Evolutionary conservation across 1,284 basidiomycete species (phyloP), one percentile per base, ranked within the genome.

Genomic region (Sporisorium graminicola): DNA sequence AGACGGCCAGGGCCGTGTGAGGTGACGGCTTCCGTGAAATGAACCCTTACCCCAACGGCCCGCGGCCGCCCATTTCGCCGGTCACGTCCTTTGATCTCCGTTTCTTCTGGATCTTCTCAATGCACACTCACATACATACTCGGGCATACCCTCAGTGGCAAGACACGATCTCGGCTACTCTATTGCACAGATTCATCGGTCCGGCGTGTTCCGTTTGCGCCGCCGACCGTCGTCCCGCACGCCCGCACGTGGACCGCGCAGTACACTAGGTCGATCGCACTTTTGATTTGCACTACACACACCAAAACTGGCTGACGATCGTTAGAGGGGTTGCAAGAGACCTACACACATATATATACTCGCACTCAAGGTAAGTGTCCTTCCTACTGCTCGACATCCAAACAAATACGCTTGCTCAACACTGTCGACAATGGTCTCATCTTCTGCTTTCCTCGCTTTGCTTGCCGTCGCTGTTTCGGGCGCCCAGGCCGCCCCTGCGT

Each of bases 401-500:
- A n/a, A 8, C 27, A 50, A 18, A 1, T 26, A 22, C 52, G 22
- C 26, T 35, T 35, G n/a, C 37, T 10, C 24, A 14, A 18, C 27
- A 8, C 9, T 31, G 10, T 40, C 27, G 14, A 27, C 49, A 9
- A 65, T 71, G 62, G 58, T 71, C 20, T 61, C 51, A 14, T 65
- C 58, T 3, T 65, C 68, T 31, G 58, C 54, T 27, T 50, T 71
- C 35, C 31, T 71, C 35, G 62, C 62, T 18, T 54, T 71, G 16
- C 53, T 71, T 49, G 68, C 58, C 24, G 54, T 58, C 31, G 68
- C 35, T 18, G 50, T 40, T 26, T 65, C 58, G 26, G 53, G 57
- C 24, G 53, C 54, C 16, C 61, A 67, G 53, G 71, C 71, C 50
- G 57, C 65, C 16, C 71, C 68, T 35, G 68, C 68, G 24, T 24